Evolutionary conservation across 257 asterid species (phyloP).

Genomic region (Ilex asprella): DNA sequence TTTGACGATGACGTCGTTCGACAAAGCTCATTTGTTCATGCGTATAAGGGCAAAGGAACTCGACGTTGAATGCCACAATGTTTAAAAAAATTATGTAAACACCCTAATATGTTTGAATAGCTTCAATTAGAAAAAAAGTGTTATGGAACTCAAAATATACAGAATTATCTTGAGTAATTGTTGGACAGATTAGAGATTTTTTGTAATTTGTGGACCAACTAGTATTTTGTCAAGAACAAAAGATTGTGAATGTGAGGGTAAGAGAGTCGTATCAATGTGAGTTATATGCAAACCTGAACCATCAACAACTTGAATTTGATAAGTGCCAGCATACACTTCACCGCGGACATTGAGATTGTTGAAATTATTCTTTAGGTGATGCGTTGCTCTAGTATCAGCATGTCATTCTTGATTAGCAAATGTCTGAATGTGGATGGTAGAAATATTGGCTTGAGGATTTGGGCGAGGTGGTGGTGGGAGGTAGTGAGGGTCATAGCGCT

Average conservation of each 20-base stretch:
- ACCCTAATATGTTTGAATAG: neutral
- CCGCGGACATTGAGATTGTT: too few species aligned
- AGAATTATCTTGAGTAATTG: neutral
- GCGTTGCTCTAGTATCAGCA: neutral
- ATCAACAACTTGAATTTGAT: neutral
- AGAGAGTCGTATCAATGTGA: neutral
- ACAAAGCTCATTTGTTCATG: too few species aligned
- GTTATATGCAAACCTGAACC: neutral
- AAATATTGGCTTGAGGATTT: neutral
- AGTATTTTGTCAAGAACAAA: neutral
- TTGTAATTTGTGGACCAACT: too few species aligned
- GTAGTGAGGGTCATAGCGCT: neutral
- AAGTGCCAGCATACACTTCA: too few species aligned
- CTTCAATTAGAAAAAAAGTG: neutral
- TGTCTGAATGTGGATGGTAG: neutral
- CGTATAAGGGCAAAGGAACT: neutral
- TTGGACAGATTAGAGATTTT: neutral
- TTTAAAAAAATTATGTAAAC: too few species aligned
- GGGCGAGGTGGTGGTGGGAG: neutral
- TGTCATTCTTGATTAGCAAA: neutral
- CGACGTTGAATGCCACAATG: neutral
- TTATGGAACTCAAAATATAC: neutral
- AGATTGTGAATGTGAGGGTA: neutral
- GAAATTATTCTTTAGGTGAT: neutral
- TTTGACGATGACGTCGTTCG: neutral